Conservation (phyloP, 2,329 filamentous ascomycete species). For the Talaromyces verruculosus region DNA sequence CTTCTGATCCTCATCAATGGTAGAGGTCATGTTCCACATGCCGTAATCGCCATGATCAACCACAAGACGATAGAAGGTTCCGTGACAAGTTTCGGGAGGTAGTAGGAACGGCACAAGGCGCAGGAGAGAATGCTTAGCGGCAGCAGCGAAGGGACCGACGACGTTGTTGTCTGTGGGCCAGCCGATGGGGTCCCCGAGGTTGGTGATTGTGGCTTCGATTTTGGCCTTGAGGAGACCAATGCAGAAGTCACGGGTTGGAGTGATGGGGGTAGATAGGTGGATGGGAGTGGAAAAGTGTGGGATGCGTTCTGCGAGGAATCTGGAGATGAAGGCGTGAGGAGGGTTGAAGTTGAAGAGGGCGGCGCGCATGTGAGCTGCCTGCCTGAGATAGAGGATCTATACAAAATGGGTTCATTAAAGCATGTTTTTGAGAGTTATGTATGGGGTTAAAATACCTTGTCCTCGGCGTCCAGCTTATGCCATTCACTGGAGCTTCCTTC, state of each 20-base stretch:
- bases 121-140: not conserved
- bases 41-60: conserved; percentile 3
- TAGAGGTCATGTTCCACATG: not conserved
- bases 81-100: not conserved
- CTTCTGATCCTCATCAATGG: not conserved
- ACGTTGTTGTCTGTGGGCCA: not conserved
- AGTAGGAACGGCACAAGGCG: not conserved
- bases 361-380: not conserved
- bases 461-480: not conserved
- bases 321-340: not conserved
- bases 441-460: not conserved
- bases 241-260: conserved; percentile 1
- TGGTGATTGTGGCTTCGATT: not conserved
- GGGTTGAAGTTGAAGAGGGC: conserved; percentile 1
- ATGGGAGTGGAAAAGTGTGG: not conserved
- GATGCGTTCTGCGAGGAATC: not conserved
- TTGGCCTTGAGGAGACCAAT: not conserved
- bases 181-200: not conserved
- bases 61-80: not conserved
- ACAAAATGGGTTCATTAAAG: not conserved
- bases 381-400: not conserved
- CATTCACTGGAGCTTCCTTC: not conserved
- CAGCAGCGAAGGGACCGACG: not conserved
- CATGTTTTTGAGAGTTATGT: not conserved
- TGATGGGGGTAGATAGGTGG: not conserved